Evolutionary conservation across 202 grass and related monocot genomes (phyloP).

Genomic region (Carex arenaria): DNA sequence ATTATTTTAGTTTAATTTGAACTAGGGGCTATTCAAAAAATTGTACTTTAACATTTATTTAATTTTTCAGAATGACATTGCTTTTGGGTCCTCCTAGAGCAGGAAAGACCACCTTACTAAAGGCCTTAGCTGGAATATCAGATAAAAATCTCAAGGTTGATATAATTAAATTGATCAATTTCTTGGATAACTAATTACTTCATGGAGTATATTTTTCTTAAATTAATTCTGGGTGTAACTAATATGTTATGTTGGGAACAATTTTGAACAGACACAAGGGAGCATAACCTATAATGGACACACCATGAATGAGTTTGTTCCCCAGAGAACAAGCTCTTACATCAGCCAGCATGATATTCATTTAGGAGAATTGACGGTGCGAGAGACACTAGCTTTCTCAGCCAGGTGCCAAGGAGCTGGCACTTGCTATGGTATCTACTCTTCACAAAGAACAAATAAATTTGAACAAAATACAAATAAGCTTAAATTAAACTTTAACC

Average conservation of each 20-base stretch:
- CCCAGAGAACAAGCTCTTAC: slow-evolving; percentile 21
- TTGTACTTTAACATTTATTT: not conserved
- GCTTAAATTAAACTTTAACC: not conserved
- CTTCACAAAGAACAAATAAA: not conserved
- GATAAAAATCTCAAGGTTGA: not conserved
- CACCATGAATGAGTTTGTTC: slow-evolving; percentile 25
- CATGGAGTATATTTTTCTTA: not conserved
- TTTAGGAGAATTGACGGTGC: slow-evolving; percentile 27
- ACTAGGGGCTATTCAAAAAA: not conserved
- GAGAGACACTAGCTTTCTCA: slow-evolving; percentile 24
- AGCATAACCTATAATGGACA: slow-evolving; percentile 16
- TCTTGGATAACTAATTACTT: no score
- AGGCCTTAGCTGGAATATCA: slow-evolving; percentile 17
- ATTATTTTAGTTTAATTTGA: not conserved
- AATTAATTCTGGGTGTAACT: no score
- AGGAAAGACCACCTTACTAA: slow-evolving; percentile 28
- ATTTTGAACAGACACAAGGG: slow-evolving; percentile 1
- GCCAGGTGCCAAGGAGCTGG: slow-evolving; percentile 25
- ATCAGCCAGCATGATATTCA: slow-evolving; percentile 25
- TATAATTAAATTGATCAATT: not conserved
- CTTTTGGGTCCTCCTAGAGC: slow-evolving; percentile 26
- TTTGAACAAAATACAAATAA: no score
- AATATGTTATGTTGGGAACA: not conserved
- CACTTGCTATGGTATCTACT: slow-evolving; percentile 3
- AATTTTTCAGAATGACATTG: slow-evolving; percentile 14